Base-by-base conservation (phyloP, 1,284 basidiomycete genomes). In the Papiliotrema terrestris region DNA sequence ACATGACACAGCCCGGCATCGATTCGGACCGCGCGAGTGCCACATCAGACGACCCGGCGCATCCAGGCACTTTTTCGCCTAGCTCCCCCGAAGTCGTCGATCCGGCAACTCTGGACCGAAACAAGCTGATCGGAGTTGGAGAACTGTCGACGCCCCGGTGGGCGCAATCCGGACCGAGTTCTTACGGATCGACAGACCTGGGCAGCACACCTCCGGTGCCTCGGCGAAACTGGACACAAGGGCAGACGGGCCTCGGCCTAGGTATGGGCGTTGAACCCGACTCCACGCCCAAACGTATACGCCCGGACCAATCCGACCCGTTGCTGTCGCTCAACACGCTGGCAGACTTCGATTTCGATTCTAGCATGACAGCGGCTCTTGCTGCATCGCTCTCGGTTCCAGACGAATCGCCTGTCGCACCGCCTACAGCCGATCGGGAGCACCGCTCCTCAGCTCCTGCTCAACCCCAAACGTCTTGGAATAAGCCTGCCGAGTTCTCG, bases 81-180 rank as follows among this genome's bases (percentile, higher is more conserved):
- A 55, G 54, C 2, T 71, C 71, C 1, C 71, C 75, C 14, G 68
- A 71, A 19, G 54, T 59, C 9, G 49, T 51, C 44, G 88, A 92
- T 76, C 89, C 89, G 13, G 84, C 88, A 11, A 77, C 81, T 59
- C 91, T 94, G 61, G 94, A 98, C 78, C 83, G 95, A 53, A 83
- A 86, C 17, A 89, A 85, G 23, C 83, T 98, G 41, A 86, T 98
- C 52, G 95, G 95, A 20, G 89, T 98, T 11, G 95, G 95, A 38
- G 95, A 98, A 77, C 83, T 98, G n/a, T 82, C 92, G 8, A 98
- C 95, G n/a, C 95, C 95, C 38, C 84, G 93, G 60, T 98, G 93
- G 94, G 82, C 83, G 52, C 52, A 52, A 20, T 53, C 51, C 48
- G n/a, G 37, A 45, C 47, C 39, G 19, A 32, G 29, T 11, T 6